These are phyloP conservation scores for Dichotomocladium elegans DNA, from an alignment of 371 early-diverging fungal genomes.

Conservation along the genomic window DNA sequence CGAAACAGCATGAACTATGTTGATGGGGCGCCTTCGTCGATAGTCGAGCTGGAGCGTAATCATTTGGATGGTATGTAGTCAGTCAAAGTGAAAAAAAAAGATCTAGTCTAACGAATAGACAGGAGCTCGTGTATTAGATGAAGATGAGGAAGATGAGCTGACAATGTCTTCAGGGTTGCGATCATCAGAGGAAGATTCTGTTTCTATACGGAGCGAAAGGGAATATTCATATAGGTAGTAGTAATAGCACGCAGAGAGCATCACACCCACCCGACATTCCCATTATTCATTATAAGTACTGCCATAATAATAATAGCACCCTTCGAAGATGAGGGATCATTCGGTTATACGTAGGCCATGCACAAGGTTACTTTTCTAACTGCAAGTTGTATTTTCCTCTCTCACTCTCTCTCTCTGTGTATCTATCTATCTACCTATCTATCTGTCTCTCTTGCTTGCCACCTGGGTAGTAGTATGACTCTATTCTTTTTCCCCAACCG, in stretches of 20 bases:
- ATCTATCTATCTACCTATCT: not conserved
- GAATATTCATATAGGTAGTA: no score
- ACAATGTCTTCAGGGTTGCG: constrained; percentile 10
- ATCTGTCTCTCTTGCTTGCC: not conserved
- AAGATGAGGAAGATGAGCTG: constrained; percentile 40
- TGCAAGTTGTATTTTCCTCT: no score
- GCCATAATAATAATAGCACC: no score
- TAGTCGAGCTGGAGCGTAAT: constrained; percentile 35
- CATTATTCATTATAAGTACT: no score
- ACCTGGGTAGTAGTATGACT: not conserved
- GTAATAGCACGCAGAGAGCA: no score
- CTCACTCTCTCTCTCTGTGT: not conserved
- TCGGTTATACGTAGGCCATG: no score
- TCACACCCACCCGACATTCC: no score
- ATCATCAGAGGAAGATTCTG: constrained; percentile 1
- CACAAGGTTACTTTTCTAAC: no score
- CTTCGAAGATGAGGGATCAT: no score
- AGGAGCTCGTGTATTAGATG: constrained; percentile 38
- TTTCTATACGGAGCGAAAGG: no score
- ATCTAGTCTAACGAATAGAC: constrained; percentile 27
- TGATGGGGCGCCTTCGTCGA: constrained; percentile 39
- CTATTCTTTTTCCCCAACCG: no score
- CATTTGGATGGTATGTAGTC: constrained; percentile 47
- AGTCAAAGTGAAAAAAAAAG: no score
- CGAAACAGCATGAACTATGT: constrained; percentile 46